phyloP scores from a whole-genome alignment of 768 basidiomycete genomes.

The Calvatia gigantea region DNA sequence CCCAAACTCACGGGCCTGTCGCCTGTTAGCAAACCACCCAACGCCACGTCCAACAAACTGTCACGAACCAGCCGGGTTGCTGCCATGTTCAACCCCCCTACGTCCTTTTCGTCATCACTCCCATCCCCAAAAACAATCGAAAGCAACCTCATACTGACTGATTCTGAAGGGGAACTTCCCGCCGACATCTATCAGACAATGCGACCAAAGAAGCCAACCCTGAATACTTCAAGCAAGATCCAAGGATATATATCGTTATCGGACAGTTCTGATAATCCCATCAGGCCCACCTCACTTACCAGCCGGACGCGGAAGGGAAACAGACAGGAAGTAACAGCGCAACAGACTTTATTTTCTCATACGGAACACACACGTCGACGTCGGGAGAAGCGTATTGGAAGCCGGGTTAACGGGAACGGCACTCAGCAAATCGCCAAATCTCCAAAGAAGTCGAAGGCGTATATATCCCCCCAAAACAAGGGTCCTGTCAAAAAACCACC shows the following conservation, averaged over 20 bases:
- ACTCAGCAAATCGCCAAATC: slow-evolving; percentile 8
- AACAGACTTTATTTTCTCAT: neutral
- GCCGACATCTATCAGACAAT: neutral
- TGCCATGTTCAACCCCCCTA: neutral
- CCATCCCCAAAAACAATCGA: neutral
- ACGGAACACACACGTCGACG: neutral
- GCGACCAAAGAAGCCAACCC: neutral
- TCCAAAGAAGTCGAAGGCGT: slow-evolving; percentile 12
- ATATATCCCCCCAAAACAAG: slow-evolving; percentile 8
- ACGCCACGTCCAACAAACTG: neutral
- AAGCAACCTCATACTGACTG: neutral
- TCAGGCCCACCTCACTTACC: neutral
- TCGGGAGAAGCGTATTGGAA: neutral
- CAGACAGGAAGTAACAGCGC: neutral
- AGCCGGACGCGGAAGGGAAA: neutral
- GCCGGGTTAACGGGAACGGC: neutral
- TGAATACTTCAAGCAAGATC: neutral
- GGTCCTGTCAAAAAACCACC: neutral
- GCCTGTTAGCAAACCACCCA: neutral
- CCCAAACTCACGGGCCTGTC: neutral
- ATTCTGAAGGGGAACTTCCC: slow-evolving; percentile 6
- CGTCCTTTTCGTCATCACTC: neutral
- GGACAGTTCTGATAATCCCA: neutral
- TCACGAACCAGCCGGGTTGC: neutral
- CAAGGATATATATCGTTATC: slow-evolving; percentile 8